Base-by-base conservation (phyloP, 805 yeast genomes). In the Candida fluviatilis region DNA sequence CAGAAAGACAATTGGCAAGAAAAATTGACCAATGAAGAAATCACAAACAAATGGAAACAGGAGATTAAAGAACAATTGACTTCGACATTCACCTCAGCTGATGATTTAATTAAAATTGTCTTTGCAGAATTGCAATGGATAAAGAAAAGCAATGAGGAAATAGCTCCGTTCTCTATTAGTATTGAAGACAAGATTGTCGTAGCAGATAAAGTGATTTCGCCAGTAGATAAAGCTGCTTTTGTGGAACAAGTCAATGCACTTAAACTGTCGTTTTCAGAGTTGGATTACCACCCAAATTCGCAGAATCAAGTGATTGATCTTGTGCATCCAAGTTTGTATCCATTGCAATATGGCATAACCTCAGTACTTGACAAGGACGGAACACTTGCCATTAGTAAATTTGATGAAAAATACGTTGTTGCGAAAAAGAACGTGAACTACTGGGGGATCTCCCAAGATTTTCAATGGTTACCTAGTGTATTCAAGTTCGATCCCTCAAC, bases 271-370 rank as follows among this genome's bases (percentile, higher is more conserved):
- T 46, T 49, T 35, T 48, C 38, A n/a, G 42, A 38, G 14, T 38
- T 49, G 19, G 70, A 66, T 39, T 66, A 59, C 45, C 71, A 65
- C 40, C 71, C 71, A 10, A 57, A 55, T 4, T 54, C 67, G 7
- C 46, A 65, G 32, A 48, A 62, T 12, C 58, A 60, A 44, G 71
- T 66, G 2, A 43, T 64, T 15, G 66, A 66, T 42, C 51, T 68
- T 16, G 69, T 61, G 10, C 73, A 69, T 38, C 73, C 73, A 17
- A 65, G 71, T 13, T 51, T 69, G 30, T 67, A 51, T 32, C 66
- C 69, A 5, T 44, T 58, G 19, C 57, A 47, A 29, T 65, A 64
- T 37, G 65, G 57, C 0, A 41, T 8, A 13, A 58, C 66, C 4
- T 54, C 56, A 6, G 42, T 56, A 15, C 19, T 38, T 18, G 28